These are phyloP conservation scores for Ambrosiella xylebori DNA, from an alignment of 2,329 filamentous ascomycete genomes.

Conservation along the genomic window DNA sequence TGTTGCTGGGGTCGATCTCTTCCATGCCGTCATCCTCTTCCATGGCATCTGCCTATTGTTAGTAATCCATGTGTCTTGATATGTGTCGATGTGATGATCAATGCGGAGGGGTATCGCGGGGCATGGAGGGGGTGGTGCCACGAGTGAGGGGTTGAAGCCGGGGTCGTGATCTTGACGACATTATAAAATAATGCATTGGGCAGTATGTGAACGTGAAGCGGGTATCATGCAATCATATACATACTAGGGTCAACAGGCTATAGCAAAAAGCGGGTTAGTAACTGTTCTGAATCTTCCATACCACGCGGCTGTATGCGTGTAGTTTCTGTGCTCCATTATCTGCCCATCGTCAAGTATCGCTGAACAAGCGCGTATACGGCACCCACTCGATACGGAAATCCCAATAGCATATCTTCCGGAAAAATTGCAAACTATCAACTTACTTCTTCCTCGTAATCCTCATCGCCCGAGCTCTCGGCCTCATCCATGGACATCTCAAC, in stretches of 20 bases:
- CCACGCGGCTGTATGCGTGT: not conserved
- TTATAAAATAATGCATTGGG: no score
- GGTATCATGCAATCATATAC: not conserved
- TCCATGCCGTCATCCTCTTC: constrained; percentile 73
- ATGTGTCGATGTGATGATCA: constrained; percentile 2
- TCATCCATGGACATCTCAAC: constrained; percentile 56
- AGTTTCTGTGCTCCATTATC: not conserved
- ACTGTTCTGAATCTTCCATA: not conserved
- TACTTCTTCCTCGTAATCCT: constrained; percentile 49
- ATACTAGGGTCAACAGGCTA: constrained; percentile 11
- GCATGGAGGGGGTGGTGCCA: not conserved
- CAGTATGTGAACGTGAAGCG: not conserved
- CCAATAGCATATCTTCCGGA: no score
- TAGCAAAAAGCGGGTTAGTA: not conserved
- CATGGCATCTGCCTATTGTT: constrained; percentile 20
- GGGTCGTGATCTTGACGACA: not conserved
- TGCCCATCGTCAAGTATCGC: not conserved
- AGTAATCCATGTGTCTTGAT: constrained; percentile 16
- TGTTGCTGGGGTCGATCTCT: constrained; percentile 81
- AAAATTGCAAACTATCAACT: constrained; percentile 17
- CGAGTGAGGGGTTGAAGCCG: not conserved
- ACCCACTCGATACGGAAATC: no score
- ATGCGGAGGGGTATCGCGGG: not conserved
- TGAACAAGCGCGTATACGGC: not conserved
- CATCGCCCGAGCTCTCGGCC: constrained; percentile 50